phyloP scores from a whole-genome alignment of 345 rosid genomes.

The Rhizophora mangle region DNA sequence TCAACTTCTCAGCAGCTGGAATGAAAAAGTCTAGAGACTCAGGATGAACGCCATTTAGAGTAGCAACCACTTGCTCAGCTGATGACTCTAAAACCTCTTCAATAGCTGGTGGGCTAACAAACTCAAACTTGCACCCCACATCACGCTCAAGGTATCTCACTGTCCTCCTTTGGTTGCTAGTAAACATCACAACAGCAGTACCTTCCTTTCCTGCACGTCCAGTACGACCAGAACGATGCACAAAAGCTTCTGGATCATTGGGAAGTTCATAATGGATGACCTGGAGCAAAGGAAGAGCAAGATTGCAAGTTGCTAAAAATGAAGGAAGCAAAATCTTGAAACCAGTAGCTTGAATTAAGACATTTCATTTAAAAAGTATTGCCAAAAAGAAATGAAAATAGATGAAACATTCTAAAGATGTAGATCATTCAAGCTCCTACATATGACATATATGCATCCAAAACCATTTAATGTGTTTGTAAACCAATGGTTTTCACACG shows the following conservation, averaged over 20 bases:
- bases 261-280: slow-evolving; percentile 96
- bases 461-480: too few relatives aligned
- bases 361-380: too few relatives aligned
- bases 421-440: too few relatives aligned
- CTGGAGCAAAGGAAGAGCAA: slow-evolving; percentile 38
- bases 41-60: slow-evolving; percentile 84
- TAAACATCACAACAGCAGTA: slow-evolving; percentile 79
- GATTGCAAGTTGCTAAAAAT: slow-evolving; percentile 9
- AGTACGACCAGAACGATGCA: slow-evolving; percentile 98
- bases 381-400: too few relatives aligned
- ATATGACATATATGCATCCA: too few relatives aligned
- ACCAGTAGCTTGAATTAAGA: too few relatives aligned
- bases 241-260: slow-evolving; percentile 95
- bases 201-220: slow-evolving; percentile 99
- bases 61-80: slow-evolving; percentile 82
- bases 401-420: too few relatives aligned
- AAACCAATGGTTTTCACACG: too few relatives aligned
- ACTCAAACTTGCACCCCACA: slow-evolving; percentile 84
- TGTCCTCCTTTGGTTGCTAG: slow-evolving; percentile 80
- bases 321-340: too few relatives aligned
- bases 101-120: slow-evolving; percentile 71
- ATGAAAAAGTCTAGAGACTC: slow-evolving; percentile 71
- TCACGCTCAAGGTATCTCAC: slow-evolving; percentile 89
- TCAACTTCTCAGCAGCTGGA: slow-evolving; percentile 71
- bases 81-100: slow-evolving; percentile 81